Percentiles rank a stretch among this genome's conserved stretches.
phyloP scores from a whole-genome alignment of 495 filamentous ascomycete species.

The Hypoxylon fragiforme region DNA sequence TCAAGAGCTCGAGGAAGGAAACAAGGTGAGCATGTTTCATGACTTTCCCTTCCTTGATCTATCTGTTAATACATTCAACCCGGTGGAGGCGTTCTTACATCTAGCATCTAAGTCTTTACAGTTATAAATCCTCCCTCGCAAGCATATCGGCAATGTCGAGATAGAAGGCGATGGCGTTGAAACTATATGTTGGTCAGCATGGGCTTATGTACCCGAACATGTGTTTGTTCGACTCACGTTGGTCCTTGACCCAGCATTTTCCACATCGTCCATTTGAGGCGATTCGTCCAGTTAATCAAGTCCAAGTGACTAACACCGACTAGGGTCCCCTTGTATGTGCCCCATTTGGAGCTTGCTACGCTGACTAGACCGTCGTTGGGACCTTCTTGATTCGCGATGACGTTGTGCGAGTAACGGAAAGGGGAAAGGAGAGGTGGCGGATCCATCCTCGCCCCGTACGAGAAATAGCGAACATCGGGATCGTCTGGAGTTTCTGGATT shows the following conservation, averaged over 20 bases:
- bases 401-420: constrained; percentile 71
- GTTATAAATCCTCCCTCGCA: constrained; percentile 67
- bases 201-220: constrained; percentile 11
- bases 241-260: constrained; percentile 68
- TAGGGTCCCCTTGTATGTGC: constrained; percentile 91
- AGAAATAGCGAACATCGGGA: constrained; percentile 82
- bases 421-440: constrained; percentile 66
- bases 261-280: constrained; percentile 70
- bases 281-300: constrained; percentile 94
- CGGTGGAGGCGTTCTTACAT: too few species aligned
- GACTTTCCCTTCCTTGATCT: too few species aligned
- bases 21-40: too few species aligned
- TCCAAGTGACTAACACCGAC: constrained; percentile 86
- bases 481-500: constrained; percentile 78
- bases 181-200: constrained; percentile 54
- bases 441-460: constrained; percentile 78
- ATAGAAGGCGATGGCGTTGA: constrained; percentile 96
- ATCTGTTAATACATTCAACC: too few species aligned
- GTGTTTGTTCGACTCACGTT: constrained; percentile 56
- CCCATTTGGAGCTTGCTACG: constrained; percentile 83
- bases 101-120: neutral
- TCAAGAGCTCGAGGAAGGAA: too few species aligned
- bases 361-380: constrained; percentile 93
- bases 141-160: constrained; percentile 88
- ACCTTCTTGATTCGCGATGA: constrained; percentile 73